A percentile compares a stretch with the other conserved stretches of the same genome.
Evolutionary conservation across 1,284 basidiomycete genomes (phyloP).

Genomic region (Ustilago sp.): DNA sequence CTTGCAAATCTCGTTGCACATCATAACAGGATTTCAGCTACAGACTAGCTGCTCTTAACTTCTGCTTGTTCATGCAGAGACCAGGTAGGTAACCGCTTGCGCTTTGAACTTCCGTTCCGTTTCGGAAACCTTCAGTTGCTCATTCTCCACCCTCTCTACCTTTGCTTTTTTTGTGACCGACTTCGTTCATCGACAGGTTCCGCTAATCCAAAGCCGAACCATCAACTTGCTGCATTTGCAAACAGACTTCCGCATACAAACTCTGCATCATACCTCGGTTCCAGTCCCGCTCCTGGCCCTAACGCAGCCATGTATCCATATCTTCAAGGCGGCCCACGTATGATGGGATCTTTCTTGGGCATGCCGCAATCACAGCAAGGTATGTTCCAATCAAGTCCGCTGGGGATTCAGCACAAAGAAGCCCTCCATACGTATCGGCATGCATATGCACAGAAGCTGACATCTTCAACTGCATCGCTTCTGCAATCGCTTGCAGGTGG

Average conservation of each 20-base stretch:
- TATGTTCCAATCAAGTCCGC: slow-evolving; percentile 4
- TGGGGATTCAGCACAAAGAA: neutral
- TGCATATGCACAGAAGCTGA: slow-evolving; percentile 7
- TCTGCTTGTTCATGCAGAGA: slow-evolving; percentile 50
- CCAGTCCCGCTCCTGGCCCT: slow-evolving; percentile 27
- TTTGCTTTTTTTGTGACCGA: neutral
- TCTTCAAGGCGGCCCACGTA: slow-evolving; percentile 54
- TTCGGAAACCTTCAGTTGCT: neutral
- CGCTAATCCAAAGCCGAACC: slow-evolving; percentile 41
- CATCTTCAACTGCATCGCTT: neutral
- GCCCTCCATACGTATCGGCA: neutral
- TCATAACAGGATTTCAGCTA: slow-evolving; percentile 11
- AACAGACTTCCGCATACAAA: slow-evolving; percentile 43
- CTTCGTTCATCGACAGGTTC: slow-evolving; percentile 24
- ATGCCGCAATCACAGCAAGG: slow-evolving; percentile 56
- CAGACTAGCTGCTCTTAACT: slow-evolving; percentile 10
- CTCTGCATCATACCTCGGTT: slow-evolving; percentile 26
- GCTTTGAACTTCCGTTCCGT: neutral
- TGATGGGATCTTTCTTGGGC: slow-evolving; percentile 52
- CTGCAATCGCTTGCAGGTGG: slow-evolving; percentile 20
- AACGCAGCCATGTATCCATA: slow-evolving; percentile 54
- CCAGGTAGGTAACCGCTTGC: slow-evolving; percentile 27
- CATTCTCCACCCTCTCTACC: neutral
- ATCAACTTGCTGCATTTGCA: slow-evolving; percentile 38
- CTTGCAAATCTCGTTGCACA: neutral